Percentiles rank a stretch among this genome's conserved stretches.
Evolutionary conservation across 2,329 filamentous ascomycete genomes (phyloP).

Genomic region (Hyphodiscus sp.): DNA sequence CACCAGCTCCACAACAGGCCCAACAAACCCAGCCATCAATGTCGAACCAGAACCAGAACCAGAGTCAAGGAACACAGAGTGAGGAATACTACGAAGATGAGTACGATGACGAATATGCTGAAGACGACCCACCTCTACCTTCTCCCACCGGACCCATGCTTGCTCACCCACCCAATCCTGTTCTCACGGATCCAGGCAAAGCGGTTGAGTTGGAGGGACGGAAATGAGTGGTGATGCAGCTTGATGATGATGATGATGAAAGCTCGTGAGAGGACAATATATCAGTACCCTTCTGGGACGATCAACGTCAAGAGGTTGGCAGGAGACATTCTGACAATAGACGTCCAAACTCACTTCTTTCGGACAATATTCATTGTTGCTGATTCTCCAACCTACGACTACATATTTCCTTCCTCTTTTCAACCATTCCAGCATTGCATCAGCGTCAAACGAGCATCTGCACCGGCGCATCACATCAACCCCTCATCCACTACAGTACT

Average conservation of each 20-base stretch:
- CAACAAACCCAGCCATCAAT: conserved; percentile 33
- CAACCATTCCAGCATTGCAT: conserved; percentile 17
- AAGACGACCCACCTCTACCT: conserved; percentile 21
- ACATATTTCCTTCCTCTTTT: conserved; percentile 15
- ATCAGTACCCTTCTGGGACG: neutral
- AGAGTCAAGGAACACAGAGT: conserved; percentile 37
- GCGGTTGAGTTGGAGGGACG: neutral
- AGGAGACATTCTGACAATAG: neutral
- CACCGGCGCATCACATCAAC: conserved; percentile 3
- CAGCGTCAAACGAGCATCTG: conserved; percentile 14
- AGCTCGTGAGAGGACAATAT: neutral
- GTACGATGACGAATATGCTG: conserved; percentile 40
- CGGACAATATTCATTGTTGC: neutral
- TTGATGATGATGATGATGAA: neutral
- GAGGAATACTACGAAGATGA: conserved; percentile 43
- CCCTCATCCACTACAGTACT: conserved; percentile 5
- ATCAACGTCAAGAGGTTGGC: neutral
- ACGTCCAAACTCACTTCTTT: conserved; percentile 2
- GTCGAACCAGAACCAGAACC: conserved; percentile 24
- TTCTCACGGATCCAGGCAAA: conserved; percentile 11
- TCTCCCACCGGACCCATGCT: conserved; percentile 15
- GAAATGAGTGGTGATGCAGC: neutral
- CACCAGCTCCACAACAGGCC: conserved; percentile 17
- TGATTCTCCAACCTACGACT: neutral
- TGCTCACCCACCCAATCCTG: conserved; percentile 6